phyloP scores from a whole-genome alignment of 208 protist species.

The Acanthamoeba triangularis region DNA sequence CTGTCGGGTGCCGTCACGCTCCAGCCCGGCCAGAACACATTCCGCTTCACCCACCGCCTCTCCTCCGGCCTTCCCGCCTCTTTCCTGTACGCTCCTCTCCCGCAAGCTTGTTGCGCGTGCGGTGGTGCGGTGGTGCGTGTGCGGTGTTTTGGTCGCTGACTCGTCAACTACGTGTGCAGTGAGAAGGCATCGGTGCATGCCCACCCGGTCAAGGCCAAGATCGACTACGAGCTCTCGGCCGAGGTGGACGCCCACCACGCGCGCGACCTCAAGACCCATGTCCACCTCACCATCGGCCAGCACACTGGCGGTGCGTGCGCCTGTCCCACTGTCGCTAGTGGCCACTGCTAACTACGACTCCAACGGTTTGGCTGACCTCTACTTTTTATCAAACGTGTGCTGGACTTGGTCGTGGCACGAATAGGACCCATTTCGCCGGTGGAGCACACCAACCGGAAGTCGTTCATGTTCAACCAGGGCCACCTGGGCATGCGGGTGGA shows the following conservation, averaged over 20 bases:
- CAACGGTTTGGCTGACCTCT: no score
- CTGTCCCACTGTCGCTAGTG: not conserved
- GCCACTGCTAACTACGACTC: no score
- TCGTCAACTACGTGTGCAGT: not conserved
- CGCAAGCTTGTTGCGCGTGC: not conserved
- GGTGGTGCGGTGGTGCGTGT: not conserved
- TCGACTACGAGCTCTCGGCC: conserved; percentile 51
- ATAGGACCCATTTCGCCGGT: conserved; percentile 33
- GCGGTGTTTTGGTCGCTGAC: not conserved
- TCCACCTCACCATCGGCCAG: conserved; percentile 47
- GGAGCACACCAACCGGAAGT: conserved; percentile 46
- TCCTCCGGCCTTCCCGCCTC: conserved; percentile 34
- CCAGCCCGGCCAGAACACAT: conserved; percentile 39
- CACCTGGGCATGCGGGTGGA: conserved; percentile 55
- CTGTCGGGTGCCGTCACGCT: conserved; percentile 17
- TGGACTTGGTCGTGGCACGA: not conserved
- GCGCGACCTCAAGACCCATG: conserved; percentile 21
- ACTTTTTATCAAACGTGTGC: not conserved
- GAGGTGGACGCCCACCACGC: conserved; percentile 59
- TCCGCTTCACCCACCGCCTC: conserved; percentile 58
- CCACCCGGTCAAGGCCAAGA: conserved; percentile 10
- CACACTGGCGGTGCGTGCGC: not conserved
- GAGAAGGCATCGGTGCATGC: not conserved
- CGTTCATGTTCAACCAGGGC: conserved; percentile 75
- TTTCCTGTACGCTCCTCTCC: not conserved